A percentile compares a stretch with the other conserved stretches of the same genome.
phyloP scores from a whole-genome alignment of 2,329 filamentous ascomycete genomes.

The Cryphonectria radicalis region DNA sequence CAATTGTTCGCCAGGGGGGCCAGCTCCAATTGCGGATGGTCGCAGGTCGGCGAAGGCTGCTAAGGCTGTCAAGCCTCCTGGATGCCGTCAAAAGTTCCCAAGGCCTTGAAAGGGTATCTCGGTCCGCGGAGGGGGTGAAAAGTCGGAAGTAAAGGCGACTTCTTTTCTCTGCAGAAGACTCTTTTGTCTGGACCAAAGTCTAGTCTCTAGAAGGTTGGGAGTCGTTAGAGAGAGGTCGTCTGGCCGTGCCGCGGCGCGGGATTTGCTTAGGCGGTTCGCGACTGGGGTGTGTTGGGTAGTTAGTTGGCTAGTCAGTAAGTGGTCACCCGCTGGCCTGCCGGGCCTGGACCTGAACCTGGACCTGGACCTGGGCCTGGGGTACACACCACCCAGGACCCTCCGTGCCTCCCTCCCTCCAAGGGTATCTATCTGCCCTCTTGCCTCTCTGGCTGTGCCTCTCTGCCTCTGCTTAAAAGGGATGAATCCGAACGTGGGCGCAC shows the following conservation, averaged over 20 bases:
- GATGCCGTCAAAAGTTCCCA: not conserved
- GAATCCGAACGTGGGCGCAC: not conserved
- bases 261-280: conserved; percentile 10
- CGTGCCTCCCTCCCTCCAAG: not conserved
- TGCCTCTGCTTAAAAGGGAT: conserved; percentile 5
- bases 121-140: not conserved
- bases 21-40: not conserved
- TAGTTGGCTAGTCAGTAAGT: not conserved
- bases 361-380: conserved; percentile 1
- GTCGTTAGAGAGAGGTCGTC: not conserved
- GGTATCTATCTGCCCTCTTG: not conserved
- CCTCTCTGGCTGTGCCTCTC: not conserved
- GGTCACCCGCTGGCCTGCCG: not conserved
- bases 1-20: not conserved
- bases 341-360: not conserved
- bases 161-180: not conserved
- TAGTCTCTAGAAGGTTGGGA: not conserved
- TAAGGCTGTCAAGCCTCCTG: not conserved
- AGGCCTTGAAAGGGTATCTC: not conserved
- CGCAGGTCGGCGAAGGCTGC: not conserved
- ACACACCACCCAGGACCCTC: not conserved
- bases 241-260: conserved; percentile 12
- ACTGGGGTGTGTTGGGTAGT: not conserved
- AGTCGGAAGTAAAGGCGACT: not conserved
- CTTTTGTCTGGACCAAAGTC: not conserved